A percentile compares a stretch with the other conserved stretches of the same genome.
phyloP scores from a whole-genome alignment of 805 yeast genomes.

The Diddensiella santjacobensis region DNA sequence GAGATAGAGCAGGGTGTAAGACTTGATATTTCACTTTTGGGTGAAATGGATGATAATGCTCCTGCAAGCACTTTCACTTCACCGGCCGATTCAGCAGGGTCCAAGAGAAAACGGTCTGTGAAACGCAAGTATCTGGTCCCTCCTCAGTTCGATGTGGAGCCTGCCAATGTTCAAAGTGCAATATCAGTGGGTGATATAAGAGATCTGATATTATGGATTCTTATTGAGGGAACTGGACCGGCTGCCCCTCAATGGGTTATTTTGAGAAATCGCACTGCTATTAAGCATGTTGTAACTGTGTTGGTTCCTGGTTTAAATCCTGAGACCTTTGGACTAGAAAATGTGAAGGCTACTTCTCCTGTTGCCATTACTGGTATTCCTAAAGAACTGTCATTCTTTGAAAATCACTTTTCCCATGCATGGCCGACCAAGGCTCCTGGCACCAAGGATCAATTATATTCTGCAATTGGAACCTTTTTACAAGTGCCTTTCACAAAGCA shows the following conservation, averaged over 20 bases:
- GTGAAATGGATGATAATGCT: neutral
- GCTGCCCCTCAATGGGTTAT: slow-evolving; percentile 48
- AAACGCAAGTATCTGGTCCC: slow-evolving; percentile 14
- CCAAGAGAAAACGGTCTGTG: slow-evolving; percentile 1
- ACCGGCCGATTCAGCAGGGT: slow-evolving; percentile 9
- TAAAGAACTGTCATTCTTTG: slow-evolving; percentile 34
- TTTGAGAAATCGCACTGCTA: slow-evolving; percentile 43
- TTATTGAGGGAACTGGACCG: slow-evolving; percentile 36
- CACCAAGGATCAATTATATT: slow-evolving; percentile 50
- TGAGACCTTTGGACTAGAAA: slow-evolving; percentile 40
- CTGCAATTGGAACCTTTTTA: slow-evolving; percentile 52
- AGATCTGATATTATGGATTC: slow-evolving; percentile 42
- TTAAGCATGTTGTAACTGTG: slow-evolving; percentile 55
- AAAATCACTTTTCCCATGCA: slow-evolving; percentile 39
- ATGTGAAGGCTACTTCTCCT: neutral
- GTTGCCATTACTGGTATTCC: slow-evolving; percentile 9
- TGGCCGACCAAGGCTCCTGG: slow-evolving; percentile 66
- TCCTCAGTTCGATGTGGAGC: slow-evolving; percentile 11
- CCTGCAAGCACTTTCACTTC: neutral
- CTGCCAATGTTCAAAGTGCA: neutral
- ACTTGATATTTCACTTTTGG: too few species aligned
- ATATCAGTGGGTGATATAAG: slow-evolving; percentile 41
- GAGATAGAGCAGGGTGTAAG: too few species aligned
- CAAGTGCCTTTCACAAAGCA: slow-evolving; percentile 53
- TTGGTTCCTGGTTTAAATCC: slow-evolving; percentile 62